Evolutionary conservation across 2,329 filamentous ascomycete genomes (phyloP), one percentile per base, ranked within the genome.

Genomic region (Arthroderma sp.): DNA sequence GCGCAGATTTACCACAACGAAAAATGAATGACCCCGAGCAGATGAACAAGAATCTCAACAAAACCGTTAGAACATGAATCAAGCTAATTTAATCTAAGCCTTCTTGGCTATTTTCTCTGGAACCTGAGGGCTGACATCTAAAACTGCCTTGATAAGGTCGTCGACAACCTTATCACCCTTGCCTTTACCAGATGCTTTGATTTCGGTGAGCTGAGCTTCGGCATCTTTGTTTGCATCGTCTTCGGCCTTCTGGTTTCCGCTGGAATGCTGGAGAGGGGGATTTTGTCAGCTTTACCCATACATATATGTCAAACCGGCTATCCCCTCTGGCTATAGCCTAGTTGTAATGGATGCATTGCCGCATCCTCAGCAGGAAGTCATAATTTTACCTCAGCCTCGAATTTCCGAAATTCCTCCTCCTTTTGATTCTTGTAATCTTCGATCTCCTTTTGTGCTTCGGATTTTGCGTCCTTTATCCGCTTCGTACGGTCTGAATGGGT

Each of bases 361-460:
- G 21, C 23, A 52, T 52, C 11, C 5, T 39, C 31, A 33, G 7
- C 33, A 7, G 44, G 33, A 25, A 53, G 38, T 68, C 3, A 37
- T 37, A 9, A 2, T 13, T 3, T 67, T 68, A 86, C 83, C 81
- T 88, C 81, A 62, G 88, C 81, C 78, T 97, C 90, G 68, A 95
- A 97, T 71, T 87, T 86, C 79, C 93, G 91, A 78, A 90, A 97
- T 74, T 97, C 91, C 37, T 87, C 81, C 69, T 98, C 93, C 78
- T 96, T 98, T 66, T 85, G 76, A 68, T 85, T 82, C 71, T 85
- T 84, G 79, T 98, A 97, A 58, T 89, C 86, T 64, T 95, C 88
- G 68, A 98, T 95, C 74, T 98, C 91, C 76, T 95, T 95, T 77
- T 96, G 94, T 62, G 93, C 93, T 75, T 98, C 93, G 70, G 88